Evolutionary conservation across 495 filamentous ascomycete species (phyloP).

Genomic region (Patellaria atrata): DNA sequence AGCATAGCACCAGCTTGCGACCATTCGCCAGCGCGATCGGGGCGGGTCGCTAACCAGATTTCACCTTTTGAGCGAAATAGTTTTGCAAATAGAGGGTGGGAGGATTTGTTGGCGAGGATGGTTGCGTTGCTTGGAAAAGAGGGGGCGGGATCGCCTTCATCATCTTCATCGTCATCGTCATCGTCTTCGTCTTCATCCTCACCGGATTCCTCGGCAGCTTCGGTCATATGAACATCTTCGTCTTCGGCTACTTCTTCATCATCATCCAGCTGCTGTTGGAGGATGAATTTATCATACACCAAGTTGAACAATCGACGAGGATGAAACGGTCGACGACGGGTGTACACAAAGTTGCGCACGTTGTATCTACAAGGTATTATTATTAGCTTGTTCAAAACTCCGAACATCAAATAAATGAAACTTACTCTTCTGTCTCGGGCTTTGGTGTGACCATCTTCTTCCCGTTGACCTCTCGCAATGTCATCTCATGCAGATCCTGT

Average conservation of each 20-base stretch:
- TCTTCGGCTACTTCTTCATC: conserved; percentile 28
- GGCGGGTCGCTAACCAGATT: conserved; percentile 34
- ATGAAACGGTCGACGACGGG: conserved; percentile 38
- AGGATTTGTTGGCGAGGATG: conserved; percentile 33
- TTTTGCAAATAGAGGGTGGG: conserved; percentile 28
- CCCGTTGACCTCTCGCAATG: conserved; percentile 27
- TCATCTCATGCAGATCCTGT: conserved; percentile 38
- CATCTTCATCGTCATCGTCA: conserved; percentile 25
- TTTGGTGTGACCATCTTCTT: conserved; percentile 35
- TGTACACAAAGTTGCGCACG: conserved; percentile 43
- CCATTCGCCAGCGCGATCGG: conserved; percentile 39
- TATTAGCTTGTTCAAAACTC: conserved; percentile 2
- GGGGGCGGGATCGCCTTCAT: conserved; percentile 11
- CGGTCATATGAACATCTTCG: too few species aligned
- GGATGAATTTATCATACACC: conserved; percentile 41
- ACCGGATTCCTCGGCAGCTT: too few species aligned
- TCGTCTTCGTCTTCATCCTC: conserved; percentile 28
- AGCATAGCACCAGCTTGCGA: conserved; percentile 47
- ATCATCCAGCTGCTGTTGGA: conserved; percentile 32
- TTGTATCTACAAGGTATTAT: conserved; percentile 27
- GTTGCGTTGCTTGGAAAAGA: conserved; percentile 3
- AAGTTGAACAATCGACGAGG: conserved; percentile 34
- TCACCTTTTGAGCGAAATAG: conserved; percentile 36
- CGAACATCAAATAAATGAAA: conserved; percentile 5
- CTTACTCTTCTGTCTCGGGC: conserved; percentile 42